Evolutionary conservation across 768 basidiomycete species (phyloP), one percentile per base, ranked within the genome.

Genomic region (Leccinum subgranulosum): DNA sequence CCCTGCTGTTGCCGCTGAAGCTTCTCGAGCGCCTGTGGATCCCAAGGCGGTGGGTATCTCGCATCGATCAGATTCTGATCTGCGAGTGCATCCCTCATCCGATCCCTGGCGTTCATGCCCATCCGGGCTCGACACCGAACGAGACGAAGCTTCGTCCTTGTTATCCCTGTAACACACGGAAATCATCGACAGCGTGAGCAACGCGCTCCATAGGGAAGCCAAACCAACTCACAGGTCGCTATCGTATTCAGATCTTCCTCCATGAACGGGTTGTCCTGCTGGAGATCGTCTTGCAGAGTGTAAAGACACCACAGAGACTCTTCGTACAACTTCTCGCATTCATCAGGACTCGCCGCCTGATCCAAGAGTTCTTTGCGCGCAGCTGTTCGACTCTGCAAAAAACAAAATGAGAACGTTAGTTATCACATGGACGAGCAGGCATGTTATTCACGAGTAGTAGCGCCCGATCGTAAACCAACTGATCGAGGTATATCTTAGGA

Each of bases 291-390:
- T 69, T 94, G 88, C 8, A 98, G 78, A 0, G 94, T 90, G 62
- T 94, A 92, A 29, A 98, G 78, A 69, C 94, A 90, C 93, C 94
- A 97, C 8, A 98, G 72, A 0, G 93, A 92, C 65, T 93, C 93
- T 66, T 98, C 95, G 73, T 98, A 99, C 36, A 96, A 78, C 70
- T 88, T 90, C 77, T 97, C 93, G 70, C 94, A 95, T 67, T 92
- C 89, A 61, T 89, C 83, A 0, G 90, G 86, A 28, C 82, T 82
- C 46, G 79, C 78, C 39, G 86, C 87, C 67, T 89, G 84, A 67
- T 93, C 92, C 11, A 91, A 76, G 0, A 98, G 80, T 67, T 98
- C 96, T 65, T 94, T 93, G 48, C 89, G 81, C 1, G 96, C 95
- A 39, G 95, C 95, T 0, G 87, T 89, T 6, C 95, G 90, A 64